phyloP scores from a whole-genome alignment of 768 basidiomycete genomes.

The Tulasnella sp. region DNA sequence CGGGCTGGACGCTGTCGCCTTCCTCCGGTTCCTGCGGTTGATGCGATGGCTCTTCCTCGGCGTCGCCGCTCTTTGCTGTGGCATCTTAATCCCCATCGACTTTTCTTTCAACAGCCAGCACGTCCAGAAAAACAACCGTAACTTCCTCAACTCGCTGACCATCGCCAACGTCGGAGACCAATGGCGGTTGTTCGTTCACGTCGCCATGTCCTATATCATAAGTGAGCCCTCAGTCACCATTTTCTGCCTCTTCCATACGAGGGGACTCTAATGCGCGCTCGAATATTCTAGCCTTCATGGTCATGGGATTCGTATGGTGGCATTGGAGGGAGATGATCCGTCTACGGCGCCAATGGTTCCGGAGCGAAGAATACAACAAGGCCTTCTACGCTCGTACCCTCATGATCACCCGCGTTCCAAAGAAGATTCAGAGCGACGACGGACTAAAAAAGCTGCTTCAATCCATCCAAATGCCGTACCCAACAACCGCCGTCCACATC shows the following conservation, averaged over 20 bases:
- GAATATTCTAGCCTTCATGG: constrained; percentile 49
- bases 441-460: constrained; percentile 80
- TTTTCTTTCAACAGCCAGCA: constrained; percentile 77
- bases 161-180: constrained; percentile 78
- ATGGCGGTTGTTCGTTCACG: constrained; percentile 75
- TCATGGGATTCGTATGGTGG: constrained; percentile 69
- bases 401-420: constrained; percentile 76
- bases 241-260: background rate
- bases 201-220: constrained; percentile 80
- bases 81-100: constrained; percentile 84
- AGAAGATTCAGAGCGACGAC: constrained; percentile 80
- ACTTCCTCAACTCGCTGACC: constrained; percentile 78
- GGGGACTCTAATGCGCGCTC: constrained; percentile 35
- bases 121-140: constrained; percentile 52
- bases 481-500: constrained; percentile 88
- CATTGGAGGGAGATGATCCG: constrained; percentile 79
- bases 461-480: constrained; percentile 74
- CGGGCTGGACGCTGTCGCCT: constrained; percentile 92
- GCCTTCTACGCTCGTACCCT: constrained; percentile 95
- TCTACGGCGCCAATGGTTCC: constrained; percentile 84
- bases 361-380: constrained; percentile 63
- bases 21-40: constrained; percentile 88
- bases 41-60: constrained; percentile 71
- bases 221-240: constrained; percentile 46
- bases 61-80: constrained; percentile 67